Conservation (phyloP, 495 filamentous ascomycete genomes). For the Annulohypoxylon stygium region DNA sequence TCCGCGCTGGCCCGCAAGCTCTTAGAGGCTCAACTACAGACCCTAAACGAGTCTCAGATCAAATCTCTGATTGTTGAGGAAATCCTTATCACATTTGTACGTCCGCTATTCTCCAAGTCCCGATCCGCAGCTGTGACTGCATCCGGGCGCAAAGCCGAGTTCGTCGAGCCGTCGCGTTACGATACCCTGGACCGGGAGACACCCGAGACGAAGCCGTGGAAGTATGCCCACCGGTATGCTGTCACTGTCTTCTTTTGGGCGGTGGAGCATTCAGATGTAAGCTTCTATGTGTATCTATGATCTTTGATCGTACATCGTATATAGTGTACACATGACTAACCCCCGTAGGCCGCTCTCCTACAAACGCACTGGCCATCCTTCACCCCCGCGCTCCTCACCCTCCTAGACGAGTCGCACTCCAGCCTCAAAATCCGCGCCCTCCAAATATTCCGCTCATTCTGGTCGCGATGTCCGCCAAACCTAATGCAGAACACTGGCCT, state of each 20-base stretch:
- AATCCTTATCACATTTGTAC: conserved; percentile 67
- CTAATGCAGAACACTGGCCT: conserved; percentile 81
- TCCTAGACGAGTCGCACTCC: conserved; percentile 76
- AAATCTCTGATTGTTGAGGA: conserved; percentile 65
- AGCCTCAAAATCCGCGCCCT: conserved; percentile 68
- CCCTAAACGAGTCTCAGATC: conserved; percentile 22
- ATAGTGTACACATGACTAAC: too few species aligned
- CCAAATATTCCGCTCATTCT: conserved; percentile 68
- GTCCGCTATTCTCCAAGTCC: conserved; percentile 78
- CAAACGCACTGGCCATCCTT: conserved; percentile 78
- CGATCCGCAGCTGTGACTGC: conserved; percentile 71
- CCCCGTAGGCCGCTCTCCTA: conserved; percentile 40
- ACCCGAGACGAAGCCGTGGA: conserved; percentile 79
- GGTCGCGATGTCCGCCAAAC: conserved; percentile 67
- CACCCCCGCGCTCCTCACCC: conserved; percentile 83
- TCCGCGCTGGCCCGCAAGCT: conserved; percentile 59
- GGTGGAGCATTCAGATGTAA: conserved; percentile 63
- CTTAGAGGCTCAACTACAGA: conserved; percentile 10
- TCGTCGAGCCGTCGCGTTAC: conserved; percentile 54
- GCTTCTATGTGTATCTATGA: too few species aligned
- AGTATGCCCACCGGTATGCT: conserved; percentile 70
- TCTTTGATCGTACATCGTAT: too few species aligned
- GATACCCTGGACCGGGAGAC: conserved; percentile 59
- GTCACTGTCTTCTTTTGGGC: conserved; percentile 77
- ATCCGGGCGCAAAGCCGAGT: conserved; percentile 64